phyloP scores from a whole-genome alignment of 108 stramenopile genomes.

The Thalassiosira profunda region DNA sequence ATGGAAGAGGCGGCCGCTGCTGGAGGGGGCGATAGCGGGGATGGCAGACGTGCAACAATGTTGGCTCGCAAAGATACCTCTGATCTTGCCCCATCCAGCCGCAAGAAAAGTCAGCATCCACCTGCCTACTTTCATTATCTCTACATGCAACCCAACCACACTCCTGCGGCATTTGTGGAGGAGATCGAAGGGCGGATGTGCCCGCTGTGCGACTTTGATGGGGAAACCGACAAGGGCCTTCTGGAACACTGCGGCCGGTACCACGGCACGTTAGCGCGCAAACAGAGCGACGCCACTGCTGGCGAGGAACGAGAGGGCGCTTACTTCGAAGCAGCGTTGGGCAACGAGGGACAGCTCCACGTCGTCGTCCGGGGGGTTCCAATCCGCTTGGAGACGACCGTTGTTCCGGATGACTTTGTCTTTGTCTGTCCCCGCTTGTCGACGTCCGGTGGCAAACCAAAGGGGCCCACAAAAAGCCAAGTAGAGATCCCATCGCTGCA shows the following conservation, averaged over 20 bases:
- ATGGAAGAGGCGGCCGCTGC: not conserved
- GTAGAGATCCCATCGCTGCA: no score
- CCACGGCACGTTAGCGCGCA: slow-evolving; percentile 34
- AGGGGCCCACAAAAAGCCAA: no score
- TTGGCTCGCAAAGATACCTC: not conserved
- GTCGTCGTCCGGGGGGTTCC: slow-evolving; percentile 18
- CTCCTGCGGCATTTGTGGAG: slow-evolving; percentile 20
- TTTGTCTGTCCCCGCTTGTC: no score
- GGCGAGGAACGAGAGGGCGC: slow-evolving; percentile 1
- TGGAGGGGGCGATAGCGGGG: not conserved
- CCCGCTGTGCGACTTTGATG: slow-evolving; percentile 24
- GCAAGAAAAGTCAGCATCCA: not conserved
- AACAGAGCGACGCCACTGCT: not conserved
- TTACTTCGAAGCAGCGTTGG: slow-evolving; percentile 18
- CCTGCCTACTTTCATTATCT: slow-evolving; percentile 38
- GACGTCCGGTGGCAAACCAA: no score
- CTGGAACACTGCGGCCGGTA: slow-evolving; percentile 18
- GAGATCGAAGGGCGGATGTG: slow-evolving; percentile 12
- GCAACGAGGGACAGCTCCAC: slow-evolving; percentile 26
- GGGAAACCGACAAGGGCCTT: slow-evolving; percentile 27
- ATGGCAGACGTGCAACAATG: not conserved
- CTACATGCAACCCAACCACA: slow-evolving; percentile 15
- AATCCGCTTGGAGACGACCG: no score
- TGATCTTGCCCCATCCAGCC: not conserved
- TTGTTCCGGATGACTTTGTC: no score